Evolutionary conservation across 208 protist genomes (phyloP).

Genomic region (Trypanosomatidae sp.): DNA sequence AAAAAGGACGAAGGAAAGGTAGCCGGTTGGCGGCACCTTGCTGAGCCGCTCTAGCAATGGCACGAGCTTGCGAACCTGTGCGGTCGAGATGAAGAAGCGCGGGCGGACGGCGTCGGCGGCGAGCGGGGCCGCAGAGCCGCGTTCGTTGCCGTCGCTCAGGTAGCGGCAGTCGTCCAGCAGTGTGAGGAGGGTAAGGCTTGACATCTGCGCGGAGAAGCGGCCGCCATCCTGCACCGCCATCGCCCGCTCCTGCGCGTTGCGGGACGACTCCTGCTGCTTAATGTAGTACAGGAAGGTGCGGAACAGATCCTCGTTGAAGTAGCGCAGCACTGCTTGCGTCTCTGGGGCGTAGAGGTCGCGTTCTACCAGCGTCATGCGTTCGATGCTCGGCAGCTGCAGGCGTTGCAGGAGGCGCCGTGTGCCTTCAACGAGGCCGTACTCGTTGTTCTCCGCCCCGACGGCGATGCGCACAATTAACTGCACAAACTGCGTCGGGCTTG

Average conservation of each 20-base stretch:
- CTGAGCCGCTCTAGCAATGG: conserved; percentile 19
- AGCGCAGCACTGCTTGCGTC: conserved; percentile 57
- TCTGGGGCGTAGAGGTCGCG: conserved; percentile 37
- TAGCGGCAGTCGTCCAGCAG: conserved; percentile 77
- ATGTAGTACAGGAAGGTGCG: conserved; percentile 86
- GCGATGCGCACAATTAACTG: conserved; percentile 75
- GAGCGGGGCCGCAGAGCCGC: background rate
- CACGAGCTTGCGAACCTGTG: conserved; percentile 40
- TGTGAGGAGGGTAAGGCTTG: conserved; percentile 34
- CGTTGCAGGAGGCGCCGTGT: conserved; percentile 42
- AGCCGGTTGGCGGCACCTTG: conserved; percentile 18
- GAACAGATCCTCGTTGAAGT: conserved; percentile 70
- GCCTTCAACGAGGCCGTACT: conserved; percentile 48
- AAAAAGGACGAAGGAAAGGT: conserved; percentile 75
- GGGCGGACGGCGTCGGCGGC: conserved; percentile 12
- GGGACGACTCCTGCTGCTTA: conserved; percentile 59
- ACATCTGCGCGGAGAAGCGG: conserved; percentile 63
- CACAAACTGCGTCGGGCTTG: conserved; percentile 67
- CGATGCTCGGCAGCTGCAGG: conserved; percentile 33
- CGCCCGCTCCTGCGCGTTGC: conserved; percentile 28
- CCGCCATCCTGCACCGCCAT: conserved; percentile 58
- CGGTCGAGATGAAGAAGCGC: conserved; percentile 39
- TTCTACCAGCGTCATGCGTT: conserved; percentile 18
- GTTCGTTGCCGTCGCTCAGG: conserved; percentile 27
- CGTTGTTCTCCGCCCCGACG: conserved; percentile 24